Conservation (phyloP, 2,329 filamentous ascomycete species). For the Ophiostoma ulmi region DNA sequence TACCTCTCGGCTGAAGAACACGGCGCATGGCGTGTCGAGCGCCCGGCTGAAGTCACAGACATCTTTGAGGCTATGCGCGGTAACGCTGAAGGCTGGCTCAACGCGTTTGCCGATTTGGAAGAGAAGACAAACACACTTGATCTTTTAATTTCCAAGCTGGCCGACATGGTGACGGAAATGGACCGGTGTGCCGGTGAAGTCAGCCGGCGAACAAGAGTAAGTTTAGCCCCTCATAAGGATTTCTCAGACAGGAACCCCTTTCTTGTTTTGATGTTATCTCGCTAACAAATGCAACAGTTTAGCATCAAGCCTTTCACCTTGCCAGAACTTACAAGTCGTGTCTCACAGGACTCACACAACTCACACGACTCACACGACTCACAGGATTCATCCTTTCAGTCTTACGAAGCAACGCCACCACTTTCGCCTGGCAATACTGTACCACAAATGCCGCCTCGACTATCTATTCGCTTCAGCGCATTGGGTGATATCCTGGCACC, state of each 20-base stretch:
- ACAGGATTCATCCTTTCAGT: conserved; percentile 22
- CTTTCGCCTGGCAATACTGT: conserved; percentile 25
- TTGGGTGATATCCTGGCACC: conserved; percentile 24
- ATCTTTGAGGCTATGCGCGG: conserved; percentile 88
- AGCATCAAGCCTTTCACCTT: conserved; percentile 31
- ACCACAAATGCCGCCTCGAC: conserved; percentile 30
- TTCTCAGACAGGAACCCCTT: background rate
- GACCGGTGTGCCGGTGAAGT: conserved; percentile 78
- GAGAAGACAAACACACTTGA: conserved; percentile 66
- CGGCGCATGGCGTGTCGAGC: conserved; percentile 55
- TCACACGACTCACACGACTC: conserved; percentile 22
- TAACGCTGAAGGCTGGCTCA: conserved; percentile 85
- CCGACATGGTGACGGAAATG: conserved; percentile 76
- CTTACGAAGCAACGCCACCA: conserved; percentile 25
- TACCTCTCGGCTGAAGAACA: conserved; percentile 67
- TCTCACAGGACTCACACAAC: background rate
- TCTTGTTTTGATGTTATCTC: background rate
- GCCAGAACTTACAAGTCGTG: conserved; percentile 20
- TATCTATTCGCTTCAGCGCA: conserved; percentile 30
- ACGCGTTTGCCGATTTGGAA: conserved; percentile 71
- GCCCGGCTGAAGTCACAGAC: conserved; percentile 55
- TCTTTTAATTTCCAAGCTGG: conserved; percentile 64
- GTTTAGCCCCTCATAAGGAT: conserved; percentile 29
- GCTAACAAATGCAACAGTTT: conserved; percentile 27
- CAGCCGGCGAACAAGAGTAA: conserved; percentile 70